Base-by-base conservation (phyloP, 495 filamentous ascomycete species). In the Neurospora sp. region DNA sequence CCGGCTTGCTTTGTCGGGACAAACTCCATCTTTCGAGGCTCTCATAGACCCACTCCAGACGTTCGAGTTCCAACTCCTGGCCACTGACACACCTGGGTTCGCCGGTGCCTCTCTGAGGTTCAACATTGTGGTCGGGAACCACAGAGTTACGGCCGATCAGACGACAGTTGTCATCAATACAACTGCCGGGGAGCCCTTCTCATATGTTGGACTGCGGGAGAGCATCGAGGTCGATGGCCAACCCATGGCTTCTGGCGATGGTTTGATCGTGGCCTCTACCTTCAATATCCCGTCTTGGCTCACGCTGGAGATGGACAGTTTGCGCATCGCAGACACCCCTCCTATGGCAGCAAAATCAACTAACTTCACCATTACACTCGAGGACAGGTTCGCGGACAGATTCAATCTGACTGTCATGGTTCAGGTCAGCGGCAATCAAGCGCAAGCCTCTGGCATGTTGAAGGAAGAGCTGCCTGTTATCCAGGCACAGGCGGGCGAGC, bases 51-150 rank as follows among this genome's bases (percentile, higher is more conserved):
- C 89, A 3, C 90, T 93, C 16, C 91, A 96, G 76, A 84, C 81
- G 0, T 96, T 94, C 76, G 87, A 85, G 16, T 87, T 98, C 71
- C 84, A 89, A 73, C 82, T 97, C 14, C 88, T 96, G 69, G 93
- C 92, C 14, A 95, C 92, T 10, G 92, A 97, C 78, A 89, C 94
- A 40, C 83, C 87, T 65, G 93, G 92, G 6, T 97, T 94, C 79
- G 86, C 90, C 41, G 92, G 88, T 0, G 86, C 89, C 8, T 85
- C 87, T n/a, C 75, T 88, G 69, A 79, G 81, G 3, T 96, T 97
- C 77, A 85, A 89, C 20, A 83, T 97, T 27, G 83, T 90, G 2
- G 88, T 97, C 68, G 91, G 89, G 48, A 87, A 83, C 45, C 92
- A 94, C 79, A 82, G 89, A 69, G 81, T 96, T 65, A 84, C 83